Evolutionary conservation across 768 basidiomycete species (phyloP), one percentile per base, ranked within the genome.

Genomic region (Lactifluus hygrophoroides): DNA sequence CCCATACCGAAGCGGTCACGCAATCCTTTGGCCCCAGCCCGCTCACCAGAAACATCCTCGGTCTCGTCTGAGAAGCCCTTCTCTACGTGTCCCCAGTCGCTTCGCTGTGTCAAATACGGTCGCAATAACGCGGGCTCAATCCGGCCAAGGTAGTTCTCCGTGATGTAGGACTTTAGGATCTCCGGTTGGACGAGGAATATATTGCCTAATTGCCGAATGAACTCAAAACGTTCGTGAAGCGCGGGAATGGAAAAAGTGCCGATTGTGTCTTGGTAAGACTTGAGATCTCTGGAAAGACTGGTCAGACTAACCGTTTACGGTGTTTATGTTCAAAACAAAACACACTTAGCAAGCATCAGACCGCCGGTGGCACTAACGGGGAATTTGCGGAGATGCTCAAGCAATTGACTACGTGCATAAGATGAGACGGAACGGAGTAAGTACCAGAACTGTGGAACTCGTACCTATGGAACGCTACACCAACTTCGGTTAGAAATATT

Each of bases 281-380:
- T 96, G 65, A 99, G 82, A 69, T 99, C 96, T 73, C 94, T 97
- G 69, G 42, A 51, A 47, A 53, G 19, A 38, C 38, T 11, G 43
- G 27, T 53, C 43, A 30, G 50, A 43, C 38, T 28, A 17, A 5
- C 23, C 30, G 14, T n/a, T 5, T 17, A 21, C 23, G 13, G 19
- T 16, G 11, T 11, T 9, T 17, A n/a, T 14, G 28, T 37, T 51
- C 21, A 38, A 32, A 32, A 10, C 14, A 3, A 30, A 4, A 62
- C 84, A 60, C 63, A 94, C 94, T 98, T 99, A 23, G 96, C 95
- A 40, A 99, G 85, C 91, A 98, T 95, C 51, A 99, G 75, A 16
- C 95, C 96, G 42, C 96, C 96, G 1, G 94, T 93, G 0, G 94
- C 94, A 64, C 88, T 96, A 53, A 99, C 94, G 2, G 93, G 90